These are phyloP conservation scores for Kickxella alabastrina DNA, from an alignment of 192 early-diverging fungal genomes.

Conservation along the genomic window DNA sequence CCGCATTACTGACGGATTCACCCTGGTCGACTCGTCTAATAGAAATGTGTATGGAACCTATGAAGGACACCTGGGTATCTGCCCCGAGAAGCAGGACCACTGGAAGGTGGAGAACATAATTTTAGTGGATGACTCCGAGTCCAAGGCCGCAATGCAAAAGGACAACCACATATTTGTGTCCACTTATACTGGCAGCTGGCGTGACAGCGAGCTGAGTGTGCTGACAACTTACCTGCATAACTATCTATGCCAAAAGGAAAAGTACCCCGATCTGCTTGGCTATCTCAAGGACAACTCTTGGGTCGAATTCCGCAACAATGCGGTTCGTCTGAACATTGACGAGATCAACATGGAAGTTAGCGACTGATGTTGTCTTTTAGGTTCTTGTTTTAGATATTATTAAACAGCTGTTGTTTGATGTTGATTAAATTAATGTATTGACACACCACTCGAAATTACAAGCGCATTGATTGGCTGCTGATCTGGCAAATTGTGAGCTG, in stretches of 20 bases:
- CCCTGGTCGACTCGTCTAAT: constrained; percentile 22
- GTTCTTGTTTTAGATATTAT: not conserved
- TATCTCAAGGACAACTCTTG: constrained; percentile 27
- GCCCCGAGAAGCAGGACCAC: constrained; percentile 7
- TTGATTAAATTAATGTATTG: no score
- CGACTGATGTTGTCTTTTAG: not conserved
- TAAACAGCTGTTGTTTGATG: not conserved
- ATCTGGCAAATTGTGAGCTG: no score
- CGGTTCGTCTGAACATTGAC: not conserved
- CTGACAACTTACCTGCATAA: constrained; percentile 21
- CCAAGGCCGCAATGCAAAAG: constrained; percentile 34
- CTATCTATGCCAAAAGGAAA: constrained; percentile 12
- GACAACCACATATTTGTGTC: constrained; percentile 41
- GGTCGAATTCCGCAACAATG: constrained; percentile 15
- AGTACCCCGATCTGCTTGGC: constrained; percentile 12
- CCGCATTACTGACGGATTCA: constrained; percentile 52
- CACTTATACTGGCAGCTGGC: constrained; percentile 9
- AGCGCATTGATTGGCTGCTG: no score
- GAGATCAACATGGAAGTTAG: not conserved
- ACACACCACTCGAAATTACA: no score
- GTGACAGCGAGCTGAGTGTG: constrained; percentile 22
- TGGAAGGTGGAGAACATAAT: constrained; percentile 43
- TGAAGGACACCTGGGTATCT: constrained; percentile 20
- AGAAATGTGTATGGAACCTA: constrained; percentile 12
- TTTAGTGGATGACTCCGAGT: constrained; percentile 41